Conservation (phyloP, 2,329 filamentous ascomycete species). For the Aspergillus carbonarius region DNA sequence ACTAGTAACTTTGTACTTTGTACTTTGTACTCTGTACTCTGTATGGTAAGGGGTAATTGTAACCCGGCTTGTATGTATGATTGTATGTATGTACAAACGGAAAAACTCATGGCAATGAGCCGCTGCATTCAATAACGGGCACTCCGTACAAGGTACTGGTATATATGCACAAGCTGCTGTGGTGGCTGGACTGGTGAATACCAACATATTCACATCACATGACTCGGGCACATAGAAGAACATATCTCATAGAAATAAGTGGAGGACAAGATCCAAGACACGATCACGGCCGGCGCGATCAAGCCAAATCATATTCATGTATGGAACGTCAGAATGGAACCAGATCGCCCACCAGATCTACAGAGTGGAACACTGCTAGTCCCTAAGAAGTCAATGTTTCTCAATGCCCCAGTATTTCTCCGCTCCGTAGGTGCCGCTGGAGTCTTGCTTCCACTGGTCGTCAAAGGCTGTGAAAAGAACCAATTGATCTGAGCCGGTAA, state of each 20-base stretch:
- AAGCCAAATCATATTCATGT: neutral
- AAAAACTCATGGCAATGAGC: neutral
- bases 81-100: neutral
- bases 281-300: neutral
- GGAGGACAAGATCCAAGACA: neutral
- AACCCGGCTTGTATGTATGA: neutral
- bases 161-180: neutral
- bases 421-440: constrained; percentile 61
- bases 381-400: constrained; percentile 1
- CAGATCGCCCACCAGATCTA: neutral
- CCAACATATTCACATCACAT: neutral
- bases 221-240: neutral
- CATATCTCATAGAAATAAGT: neutral
- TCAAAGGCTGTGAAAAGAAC: constrained; percentile 80
- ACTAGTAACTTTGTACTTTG: too few species aligned
- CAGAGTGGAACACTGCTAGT: neutral
- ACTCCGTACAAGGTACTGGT: neutral
- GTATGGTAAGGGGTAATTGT: neutral
- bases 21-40: too few species aligned
- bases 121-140: neutral
- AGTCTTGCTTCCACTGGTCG: constrained; percentile 72
- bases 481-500: constrained; percentile 48
- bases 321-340: neutral
- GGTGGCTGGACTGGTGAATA: neutral
- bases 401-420: constrained; percentile 76